Base-by-base conservation (phyloP, 1,284 basidiomycete species). In the Mycena citricolor region DNA sequence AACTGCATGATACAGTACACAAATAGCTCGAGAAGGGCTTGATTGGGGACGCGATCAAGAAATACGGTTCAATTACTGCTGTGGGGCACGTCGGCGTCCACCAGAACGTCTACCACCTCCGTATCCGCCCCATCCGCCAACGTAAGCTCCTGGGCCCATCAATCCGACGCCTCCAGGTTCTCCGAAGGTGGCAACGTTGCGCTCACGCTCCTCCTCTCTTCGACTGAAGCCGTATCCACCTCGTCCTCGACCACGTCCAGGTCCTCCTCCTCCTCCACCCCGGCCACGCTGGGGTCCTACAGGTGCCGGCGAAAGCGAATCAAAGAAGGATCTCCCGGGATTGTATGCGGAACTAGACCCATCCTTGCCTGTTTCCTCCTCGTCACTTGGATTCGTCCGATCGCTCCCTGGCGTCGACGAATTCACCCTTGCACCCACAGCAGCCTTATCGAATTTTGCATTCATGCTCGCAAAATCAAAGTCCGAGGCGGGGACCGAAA, bases 121-220 rank as follows among this genome's bases (percentile, higher is more conserved):
- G 59, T 69, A 68, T 21, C 69, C 69, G 19, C 71, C 71, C 70
- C 70, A 75, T 19, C 71, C 72, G 32, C 71, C 68, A 25, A 73
- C 70, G 61, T 74, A 73, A 4, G 68, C 70, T 8, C 70, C 72
- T 34, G 83, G 83, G 0, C 86, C 84, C 71, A 86, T 73, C 39
- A 86, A 60, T 8, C 85, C 83, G 20, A 84, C 76, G 45, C 81
- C 83, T 13, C 86, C 86, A 5, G 86, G 81, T 61, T 89, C 87
- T 4, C 86, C 86, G 69, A 90, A 90, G 11, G 86, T 90, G 24
- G 83, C 83, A 6, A 90, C 77, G 56, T 90, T 90, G 63, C 77
- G 76, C 62, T 86, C 84, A 47, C 86, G 66, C 59, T 89, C 86
- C 56, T 89, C 86, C 55, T 89, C 86, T 35, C 86, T 63, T 52